These are phyloP conservation scores for Speleostelium caveatum DNA, from an alignment of 78 protist genomes.

Conservation along the genomic window DNA sequence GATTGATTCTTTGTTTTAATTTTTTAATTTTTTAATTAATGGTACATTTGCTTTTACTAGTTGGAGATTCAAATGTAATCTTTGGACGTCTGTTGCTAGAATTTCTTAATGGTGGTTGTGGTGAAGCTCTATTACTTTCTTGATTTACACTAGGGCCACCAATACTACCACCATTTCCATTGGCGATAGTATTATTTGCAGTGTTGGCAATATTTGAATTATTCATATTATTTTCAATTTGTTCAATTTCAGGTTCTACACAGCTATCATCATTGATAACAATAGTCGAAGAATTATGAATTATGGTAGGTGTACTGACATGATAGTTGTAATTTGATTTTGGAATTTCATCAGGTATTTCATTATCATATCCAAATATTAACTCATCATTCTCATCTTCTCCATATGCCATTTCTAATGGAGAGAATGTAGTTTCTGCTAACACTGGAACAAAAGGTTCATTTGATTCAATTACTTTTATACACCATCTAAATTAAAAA, in stretches of 20 bases:
- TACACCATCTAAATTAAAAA: slow-evolving; percentile 35
- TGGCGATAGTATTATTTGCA: background rate
- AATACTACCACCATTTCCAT: too few species aligned
- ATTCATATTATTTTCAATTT: background rate
- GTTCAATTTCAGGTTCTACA: background rate
- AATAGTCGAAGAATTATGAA: background rate
- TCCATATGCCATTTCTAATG: slow-evolving; percentile 76
- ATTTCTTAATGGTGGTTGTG: slow-evolving; percentile 73
- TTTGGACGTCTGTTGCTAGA: slow-evolving; percentile 71
- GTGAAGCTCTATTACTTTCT: slow-evolving; percentile 27
- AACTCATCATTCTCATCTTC: slow-evolving; percentile 23
- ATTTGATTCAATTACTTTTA: background rate
- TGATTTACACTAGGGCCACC: background rate
- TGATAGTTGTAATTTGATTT: background rate
- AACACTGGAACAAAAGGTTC: slow-evolving; percentile 50
- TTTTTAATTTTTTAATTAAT: slow-evolving; percentile 16
- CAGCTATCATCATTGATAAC: background rate
- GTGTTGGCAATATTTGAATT: background rate
- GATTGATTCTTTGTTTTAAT: too few species aligned
- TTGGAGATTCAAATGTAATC: slow-evolving; percentile 67
- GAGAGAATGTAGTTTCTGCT: slow-evolving; percentile 48
- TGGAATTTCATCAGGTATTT: slow-evolving; percentile 14
- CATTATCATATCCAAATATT: slow-evolving; percentile 71
- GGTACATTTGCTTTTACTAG: slow-evolving; percentile 51
- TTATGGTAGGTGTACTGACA: background rate